Conservation (phyloP, 1,139 yeast species). For the Ogataea hybrid region DNA sequence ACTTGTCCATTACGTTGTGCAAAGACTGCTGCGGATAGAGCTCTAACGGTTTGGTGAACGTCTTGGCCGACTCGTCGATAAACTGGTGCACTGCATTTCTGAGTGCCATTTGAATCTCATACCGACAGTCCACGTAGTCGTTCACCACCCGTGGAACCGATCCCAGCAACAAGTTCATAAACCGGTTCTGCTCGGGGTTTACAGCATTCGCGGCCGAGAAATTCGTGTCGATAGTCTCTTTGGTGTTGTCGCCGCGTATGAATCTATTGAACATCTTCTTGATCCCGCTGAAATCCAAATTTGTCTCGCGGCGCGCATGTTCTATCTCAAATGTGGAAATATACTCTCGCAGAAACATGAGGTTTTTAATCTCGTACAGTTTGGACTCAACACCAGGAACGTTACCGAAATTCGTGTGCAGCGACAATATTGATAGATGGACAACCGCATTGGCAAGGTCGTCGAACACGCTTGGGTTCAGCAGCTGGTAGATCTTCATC, state of each 20-base stretch:
- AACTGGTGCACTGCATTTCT: constrained; percentile 69
- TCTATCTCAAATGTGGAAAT: constrained; percentile 81
- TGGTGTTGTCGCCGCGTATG: constrained; percentile 37
- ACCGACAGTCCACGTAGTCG: constrained; percentile 82
- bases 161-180: constrained; percentile 60
- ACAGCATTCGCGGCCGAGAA: constrained; percentile 29
- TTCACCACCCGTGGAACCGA: constrained; percentile 82
- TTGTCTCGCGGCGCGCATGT: constrained; percentile 65
- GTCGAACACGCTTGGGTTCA: constrained; percentile 76
- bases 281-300: constrained; percentile 75
- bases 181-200: constrained; percentile 36
- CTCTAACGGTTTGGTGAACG: constrained; percentile 29
- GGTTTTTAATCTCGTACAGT: constrained; percentile 68
- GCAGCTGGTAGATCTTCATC: constrained; percentile 76
- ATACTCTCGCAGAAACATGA: constrained; percentile 68
- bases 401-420: constrained; percentile 49
- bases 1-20: constrained; percentile 36
- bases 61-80: constrained; percentile 40
- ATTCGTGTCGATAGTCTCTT: constrained; percentile 25
- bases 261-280: constrained; percentile 32
- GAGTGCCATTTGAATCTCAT: constrained; percentile 71
- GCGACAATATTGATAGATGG: constrained; percentile 68
- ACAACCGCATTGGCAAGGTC: constrained; percentile 87
- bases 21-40: constrained; percentile 27
- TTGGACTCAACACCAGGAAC: constrained; percentile 53